These are phyloP conservation scores for Boletus calvinii DNA, from an alignment of 1,284 basidiomycete species.

Conservation along the genomic window DNA sequence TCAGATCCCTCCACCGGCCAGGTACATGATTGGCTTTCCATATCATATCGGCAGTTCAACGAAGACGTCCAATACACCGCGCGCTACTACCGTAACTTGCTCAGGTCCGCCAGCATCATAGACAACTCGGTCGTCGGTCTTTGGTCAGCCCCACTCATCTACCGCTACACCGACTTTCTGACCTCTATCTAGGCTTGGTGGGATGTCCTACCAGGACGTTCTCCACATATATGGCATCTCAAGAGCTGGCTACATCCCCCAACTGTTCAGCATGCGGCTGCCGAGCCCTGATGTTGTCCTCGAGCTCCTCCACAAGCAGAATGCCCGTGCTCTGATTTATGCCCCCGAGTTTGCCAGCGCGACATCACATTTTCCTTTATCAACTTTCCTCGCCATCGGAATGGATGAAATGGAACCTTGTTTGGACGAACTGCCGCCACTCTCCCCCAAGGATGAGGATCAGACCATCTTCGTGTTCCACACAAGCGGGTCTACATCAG, in stretches of 20 bases:
- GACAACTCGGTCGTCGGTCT: constrained; percentile 61
- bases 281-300: constrained; percentile 66
- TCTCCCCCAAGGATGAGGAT: constrained; percentile 43
- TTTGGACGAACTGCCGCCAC: constrained; percentile 43
- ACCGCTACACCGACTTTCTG: constrained; percentile 5
- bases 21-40: constrained; percentile 46
- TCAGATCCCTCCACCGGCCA: constrained; percentile 36
- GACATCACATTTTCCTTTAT: constrained; percentile 44
- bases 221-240: constrained; percentile 70
- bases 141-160: constrained; percentile 46
- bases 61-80: constrained; percentile 54
- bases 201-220: constrained; percentile 64
- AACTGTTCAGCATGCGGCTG: constrained; percentile 68
- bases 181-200: constrained; percentile 52
- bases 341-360: constrained; percentile 46
- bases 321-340: constrained; percentile 60
- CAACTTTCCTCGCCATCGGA: constrained; percentile 45
- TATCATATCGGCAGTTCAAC: constrained; percentile 55
- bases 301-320: constrained; percentile 57
- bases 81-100: constrained; percentile 50
- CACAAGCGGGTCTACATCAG: constrained; percentile 75
- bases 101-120: constrained; percentile 45
- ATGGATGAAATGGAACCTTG: constrained; percentile 38
- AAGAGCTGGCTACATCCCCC: constrained; percentile 69
- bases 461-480: constrained; percentile 66